These are phyloP conservation scores for Adansonia grandidieri DNA, from an alignment of 441 rosid genomes.

Conservation along the genomic window DNA sequence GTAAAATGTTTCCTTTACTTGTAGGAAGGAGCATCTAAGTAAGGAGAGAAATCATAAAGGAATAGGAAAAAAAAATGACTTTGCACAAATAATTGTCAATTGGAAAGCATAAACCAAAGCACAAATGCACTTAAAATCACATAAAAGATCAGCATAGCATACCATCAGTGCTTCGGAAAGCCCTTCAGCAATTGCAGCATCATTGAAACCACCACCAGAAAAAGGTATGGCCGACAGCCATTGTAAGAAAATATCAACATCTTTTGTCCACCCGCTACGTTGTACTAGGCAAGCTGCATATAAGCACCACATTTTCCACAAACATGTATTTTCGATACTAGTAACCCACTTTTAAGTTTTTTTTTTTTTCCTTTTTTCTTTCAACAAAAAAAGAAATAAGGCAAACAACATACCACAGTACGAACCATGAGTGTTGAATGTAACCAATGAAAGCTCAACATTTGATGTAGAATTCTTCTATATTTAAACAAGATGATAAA, in stretches of 20 bases:
- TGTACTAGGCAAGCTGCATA: conserved; percentile 84
- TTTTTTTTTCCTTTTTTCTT: too few species aligned
- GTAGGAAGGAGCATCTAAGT: background rate
- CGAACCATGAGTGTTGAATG: conserved; percentile 79
- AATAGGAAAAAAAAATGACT: background rate
- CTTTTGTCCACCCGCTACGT: conserved; percentile 93
- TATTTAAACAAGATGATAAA: conserved; percentile 24
- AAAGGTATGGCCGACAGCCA: conserved; percentile 82
- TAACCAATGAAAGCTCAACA: conserved; percentile 73
- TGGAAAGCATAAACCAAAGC: background rate
- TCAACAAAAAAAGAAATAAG: conserved; percentile 11
- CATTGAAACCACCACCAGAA: conserved; percentile 89
- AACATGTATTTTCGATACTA: conserved; percentile 21
- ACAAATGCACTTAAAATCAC: background rate
- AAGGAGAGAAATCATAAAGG: conserved; percentile 4
- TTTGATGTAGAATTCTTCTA: conserved; percentile 66
- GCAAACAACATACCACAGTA: conserved; percentile 63
- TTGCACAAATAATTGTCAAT: background rate
- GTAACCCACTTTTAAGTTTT: background rate
- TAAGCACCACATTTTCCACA: background rate
- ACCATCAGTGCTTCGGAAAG: conserved; percentile 98
- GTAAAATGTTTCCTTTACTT: background rate
- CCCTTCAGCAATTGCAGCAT: conserved; percentile 98
- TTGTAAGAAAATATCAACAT: conserved; percentile 75
- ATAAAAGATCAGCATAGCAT: conserved; percentile 24